Evolutionary conservation across 257 asterid species (phyloP).

Genomic region (Henckelia pumila): DNA sequence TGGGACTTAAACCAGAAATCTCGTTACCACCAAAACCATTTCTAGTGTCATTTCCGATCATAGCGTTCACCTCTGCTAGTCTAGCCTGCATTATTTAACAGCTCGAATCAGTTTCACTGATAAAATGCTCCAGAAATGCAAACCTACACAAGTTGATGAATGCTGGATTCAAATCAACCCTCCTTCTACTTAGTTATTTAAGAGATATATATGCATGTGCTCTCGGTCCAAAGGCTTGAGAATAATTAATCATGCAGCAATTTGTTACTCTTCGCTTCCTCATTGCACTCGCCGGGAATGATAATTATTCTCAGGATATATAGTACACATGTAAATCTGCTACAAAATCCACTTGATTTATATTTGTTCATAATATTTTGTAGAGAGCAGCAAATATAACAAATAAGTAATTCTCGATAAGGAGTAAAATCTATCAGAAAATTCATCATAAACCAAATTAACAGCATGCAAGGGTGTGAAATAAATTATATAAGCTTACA

Average conservation of each 20-base stretch:
- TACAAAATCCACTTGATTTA: not conserved
- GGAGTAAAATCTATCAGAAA: constrained; percentile 8
- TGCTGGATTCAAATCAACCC: constrained; percentile 7
- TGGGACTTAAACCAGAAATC: constrained; percentile 40
- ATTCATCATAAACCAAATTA: constrained; percentile 1
- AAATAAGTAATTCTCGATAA: not conserved
- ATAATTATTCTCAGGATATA: not conserved
- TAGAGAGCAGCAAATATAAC: not conserved
- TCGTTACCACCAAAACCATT: constrained; percentile 46
- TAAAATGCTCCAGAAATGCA: constrained; percentile 21
- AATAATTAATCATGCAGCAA: not conserved
- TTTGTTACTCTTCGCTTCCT: not conserved
- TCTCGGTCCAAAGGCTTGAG: not conserved
- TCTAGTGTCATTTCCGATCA: constrained; percentile 57
- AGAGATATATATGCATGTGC: too few relatives aligned
- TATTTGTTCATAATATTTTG: not conserved
- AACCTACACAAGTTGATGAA: constrained; percentile 14
- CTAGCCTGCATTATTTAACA: constrained; percentile 59
- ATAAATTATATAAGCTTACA: constrained; percentile 50
- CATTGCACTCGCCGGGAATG: not conserved
- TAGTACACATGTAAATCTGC: not conserved
- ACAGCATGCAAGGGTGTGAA: constrained; percentile 9
- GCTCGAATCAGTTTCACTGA: constrained; percentile 26
- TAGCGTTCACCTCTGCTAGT: constrained; percentile 59
- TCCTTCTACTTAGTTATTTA: too few relatives aligned